Percentiles rank a stretch among this genome's conserved stretches.
Evolutionary conservation across 371 early-diverging fungal species (phyloP).

Genomic region (Spiromyces aspiralis): DNA sequence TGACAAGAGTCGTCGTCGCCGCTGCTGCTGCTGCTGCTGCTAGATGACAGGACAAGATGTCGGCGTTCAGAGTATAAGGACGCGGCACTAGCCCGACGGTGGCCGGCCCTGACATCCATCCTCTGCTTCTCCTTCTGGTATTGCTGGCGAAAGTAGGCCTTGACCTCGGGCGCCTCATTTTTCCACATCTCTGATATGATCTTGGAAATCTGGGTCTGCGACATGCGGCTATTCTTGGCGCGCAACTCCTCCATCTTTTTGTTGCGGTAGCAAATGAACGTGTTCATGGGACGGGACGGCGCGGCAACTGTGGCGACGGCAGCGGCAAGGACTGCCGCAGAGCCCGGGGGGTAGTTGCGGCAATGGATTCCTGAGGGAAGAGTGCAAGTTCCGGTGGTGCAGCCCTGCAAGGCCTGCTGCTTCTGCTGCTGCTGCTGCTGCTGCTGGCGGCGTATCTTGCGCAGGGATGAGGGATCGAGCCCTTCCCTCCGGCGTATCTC

Average conservation of each 20-base stretch:
- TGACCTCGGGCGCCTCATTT: conserved; percentile 38
- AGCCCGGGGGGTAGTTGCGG: too few species aligned
- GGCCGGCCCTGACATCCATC: too few species aligned
- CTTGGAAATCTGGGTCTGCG: conserved; percentile 48
- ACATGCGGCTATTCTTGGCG: conserved; percentile 33
- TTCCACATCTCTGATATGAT: conserved; percentile 55
- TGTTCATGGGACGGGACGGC: conserved; percentile 40
- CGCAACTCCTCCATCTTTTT: conserved; percentile 43
- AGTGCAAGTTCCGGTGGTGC: too few species aligned
- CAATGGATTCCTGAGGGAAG: too few species aligned
- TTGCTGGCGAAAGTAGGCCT: conserved; percentile 27
- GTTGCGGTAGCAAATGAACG: conserved; percentile 49
- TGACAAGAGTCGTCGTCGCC: too few species aligned
- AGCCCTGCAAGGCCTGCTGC: too few species aligned
- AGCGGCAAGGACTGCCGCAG: neutral
- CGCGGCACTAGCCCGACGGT: too few species aligned
- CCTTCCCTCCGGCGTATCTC: neutral
- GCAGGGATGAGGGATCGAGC: neutral
- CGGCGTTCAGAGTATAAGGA: too few species aligned
- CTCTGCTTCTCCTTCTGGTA: conserved; percentile 18
- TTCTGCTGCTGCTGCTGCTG: neutral
- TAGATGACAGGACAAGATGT: too few species aligned
- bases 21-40: too few species aligned
- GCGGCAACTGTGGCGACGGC: conserved; percentile 4
- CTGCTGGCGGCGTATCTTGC: neutral